A percentile compares a stretch with the other conserved stretches of the same genome.
phyloP scores from a whole-genome alignment of 495 filamentous ascomycete genomes.

The Chaetomium fimeti region DNA sequence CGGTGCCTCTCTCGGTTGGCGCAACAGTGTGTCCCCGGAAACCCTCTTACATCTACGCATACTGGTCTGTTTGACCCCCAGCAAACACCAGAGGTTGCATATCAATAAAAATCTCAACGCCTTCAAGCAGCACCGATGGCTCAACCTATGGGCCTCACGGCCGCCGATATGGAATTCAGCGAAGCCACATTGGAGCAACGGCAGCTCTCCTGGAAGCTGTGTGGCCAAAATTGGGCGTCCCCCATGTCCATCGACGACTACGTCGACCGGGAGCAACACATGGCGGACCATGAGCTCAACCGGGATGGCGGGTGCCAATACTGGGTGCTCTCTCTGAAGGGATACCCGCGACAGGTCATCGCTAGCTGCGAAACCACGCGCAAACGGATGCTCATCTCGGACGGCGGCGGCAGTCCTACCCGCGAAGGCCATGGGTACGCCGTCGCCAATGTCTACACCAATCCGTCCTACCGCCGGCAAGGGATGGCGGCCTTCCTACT shows the following conservation, averaged over 20 bases:
- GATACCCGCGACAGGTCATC: slow-evolving; percentile 52
- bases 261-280: slow-evolving; percentile 61
- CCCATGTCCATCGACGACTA: slow-evolving; percentile 53
- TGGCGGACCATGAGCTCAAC: slow-evolving; percentile 57
- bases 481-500: slow-evolving; percentile 70
- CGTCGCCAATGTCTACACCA: slow-evolving; percentile 79
- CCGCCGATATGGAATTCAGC: slow-evolving; percentile 26
- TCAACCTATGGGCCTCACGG: slow-evolving; percentile 24
- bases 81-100: too few relatives aligned
- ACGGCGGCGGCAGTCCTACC: slow-evolving; percentile 37
- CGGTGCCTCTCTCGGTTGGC: too few relatives aligned
- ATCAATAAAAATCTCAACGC: not conserved
- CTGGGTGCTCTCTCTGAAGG: slow-evolving; percentile 66
- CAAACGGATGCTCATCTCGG: slow-evolving; percentile 62
- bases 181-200: slow-evolving; percentile 31
- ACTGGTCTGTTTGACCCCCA: too few relatives aligned
- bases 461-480: slow-evolving; percentile 63
- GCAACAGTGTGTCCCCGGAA: too few relatives aligned
- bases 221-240: slow-evolving; percentile 23
- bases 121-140: slow-evolving; percentile 20
- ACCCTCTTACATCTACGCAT: too few relatives aligned
- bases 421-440: slow-evolving; percentile 67
- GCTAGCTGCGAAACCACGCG: slow-evolving; percentile 76
- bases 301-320: slow-evolving; percentile 59
- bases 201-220: slow-evolving; percentile 25